Percentiles rank a stretch among this genome's conserved stretches.
Conservation (phyloP, 2,329 filamentous ascomycete species). For the Beauveria caledonica region DNA sequence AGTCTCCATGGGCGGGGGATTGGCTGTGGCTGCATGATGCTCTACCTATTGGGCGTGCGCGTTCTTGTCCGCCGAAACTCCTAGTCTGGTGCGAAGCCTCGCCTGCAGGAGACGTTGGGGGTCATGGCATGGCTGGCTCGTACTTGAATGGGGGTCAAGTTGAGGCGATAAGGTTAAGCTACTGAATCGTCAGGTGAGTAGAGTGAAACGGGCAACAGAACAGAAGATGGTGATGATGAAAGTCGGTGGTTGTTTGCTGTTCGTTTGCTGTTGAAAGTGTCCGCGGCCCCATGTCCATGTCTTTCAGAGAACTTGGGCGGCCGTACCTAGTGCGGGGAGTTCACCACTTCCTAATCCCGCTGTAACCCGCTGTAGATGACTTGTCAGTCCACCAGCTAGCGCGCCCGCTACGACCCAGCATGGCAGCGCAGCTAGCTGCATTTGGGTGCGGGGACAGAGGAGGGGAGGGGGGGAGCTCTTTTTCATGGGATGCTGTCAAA, state of each 20-base stretch:
- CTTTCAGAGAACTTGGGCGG: neutral
- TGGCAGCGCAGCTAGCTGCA: neutral
- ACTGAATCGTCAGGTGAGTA: no score
- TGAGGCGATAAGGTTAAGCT: neutral
- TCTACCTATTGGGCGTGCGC: no score
- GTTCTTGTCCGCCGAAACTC: neutral
- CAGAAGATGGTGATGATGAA: no score
- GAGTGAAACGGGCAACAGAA: no score
- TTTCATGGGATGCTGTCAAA: neutral
- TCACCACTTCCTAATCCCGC: neutral
- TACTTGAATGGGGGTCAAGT: neutral
- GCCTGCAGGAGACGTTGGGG: neutral
- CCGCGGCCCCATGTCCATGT: neutral
- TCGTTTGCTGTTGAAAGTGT: no score
- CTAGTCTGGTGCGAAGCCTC: neutral
- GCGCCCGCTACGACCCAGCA: no score
- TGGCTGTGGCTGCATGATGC: no score
- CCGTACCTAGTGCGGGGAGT: neutral
- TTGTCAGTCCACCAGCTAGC: no score
- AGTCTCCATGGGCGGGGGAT: no score
- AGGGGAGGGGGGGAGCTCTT: neutral
- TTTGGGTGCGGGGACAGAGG: constrained; percentile 1
- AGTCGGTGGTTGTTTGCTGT: no score
- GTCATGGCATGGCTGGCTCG: neutral
- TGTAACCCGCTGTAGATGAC: neutral